Base-by-base conservation (phyloP, 805 yeast species). In the Starmera pachycereana region DNA sequence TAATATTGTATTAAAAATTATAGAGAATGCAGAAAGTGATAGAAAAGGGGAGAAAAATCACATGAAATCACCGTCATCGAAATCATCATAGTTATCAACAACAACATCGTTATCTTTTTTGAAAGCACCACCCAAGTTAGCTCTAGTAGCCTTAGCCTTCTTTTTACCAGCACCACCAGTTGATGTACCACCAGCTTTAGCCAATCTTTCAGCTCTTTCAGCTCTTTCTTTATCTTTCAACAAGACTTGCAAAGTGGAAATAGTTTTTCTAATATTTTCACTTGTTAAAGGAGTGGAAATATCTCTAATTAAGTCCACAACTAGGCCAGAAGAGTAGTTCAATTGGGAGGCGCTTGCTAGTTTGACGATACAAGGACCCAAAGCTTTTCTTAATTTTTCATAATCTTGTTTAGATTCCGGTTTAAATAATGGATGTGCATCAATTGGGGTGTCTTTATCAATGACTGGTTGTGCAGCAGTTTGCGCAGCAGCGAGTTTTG, bases 81-180 rank as follows among this genome's bases (percentile, higher is more conserved):
- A 76, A 53, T 80, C 86, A 51, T 67, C 69, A 42, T 62, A 65
- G 48, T 65, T 69, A 58, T 60, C 69, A 40, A 74, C 63, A 45
- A 72, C 84, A 48, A 76, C 77, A 32, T 71, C 69, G 38, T 66
- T 67, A 53, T 80, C 87, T 62, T 81, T 81, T 70, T 80, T 83
- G 58, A 69, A 68, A 9, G 70, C 72, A 52, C 74, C 74, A 41
- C 73, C 73, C 39, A 83, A 68, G 58, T 80, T 81, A 35, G 86
- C 81, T 49, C 71, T 74, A 41, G 77, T 72, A 42, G 85, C 81
- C 63, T 83, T 82, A 43, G 87, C 96, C 76, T 89, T 90, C 76
- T 83, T 82, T 74, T 89, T 88, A 63, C 95, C 95, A 32, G 94
- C 92, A 58, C 96, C 96, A 53, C 94, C 94, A 19, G 86, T 75